Evolutionary conservation across 2,329 filamentous ascomycete genomes (phyloP).

Genomic region (Cryphonectria radicalis): DNA sequence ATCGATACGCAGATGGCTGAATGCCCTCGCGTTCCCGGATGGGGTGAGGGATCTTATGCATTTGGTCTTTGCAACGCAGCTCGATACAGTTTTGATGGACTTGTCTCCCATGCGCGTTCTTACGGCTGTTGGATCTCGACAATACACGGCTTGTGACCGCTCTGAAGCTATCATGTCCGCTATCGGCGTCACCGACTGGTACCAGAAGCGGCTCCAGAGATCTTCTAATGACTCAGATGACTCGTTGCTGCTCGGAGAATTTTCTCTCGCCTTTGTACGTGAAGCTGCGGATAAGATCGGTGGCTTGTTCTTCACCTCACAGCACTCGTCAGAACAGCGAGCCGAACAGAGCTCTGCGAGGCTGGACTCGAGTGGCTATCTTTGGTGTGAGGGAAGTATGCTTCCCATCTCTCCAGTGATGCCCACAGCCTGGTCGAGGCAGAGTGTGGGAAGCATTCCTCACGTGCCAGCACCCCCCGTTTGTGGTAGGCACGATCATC

Average conservation of each 20-base stretch:
- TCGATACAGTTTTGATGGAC: not conserved
- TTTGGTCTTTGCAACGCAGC: not conserved
- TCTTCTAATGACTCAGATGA: not conserved
- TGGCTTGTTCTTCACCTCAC: constrained; percentile 1
- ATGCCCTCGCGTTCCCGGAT: too few species aligned
- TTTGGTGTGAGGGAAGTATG: too few species aligned
- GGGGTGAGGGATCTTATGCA: not conserved
- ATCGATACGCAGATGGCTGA: too few species aligned
- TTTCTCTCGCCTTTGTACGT: constrained; percentile 9
- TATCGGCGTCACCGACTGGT: constrained; percentile 5
- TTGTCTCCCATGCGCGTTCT: constrained; percentile 7
- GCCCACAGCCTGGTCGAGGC: too few species aligned
- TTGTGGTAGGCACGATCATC: too few species aligned
- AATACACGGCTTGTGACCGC: not conserved
- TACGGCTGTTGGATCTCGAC: not conserved
- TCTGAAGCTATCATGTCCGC: constrained; percentile 9
- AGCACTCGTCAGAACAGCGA: too few species aligned
- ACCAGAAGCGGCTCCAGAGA: not conserved
- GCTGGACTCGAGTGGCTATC: too few species aligned
- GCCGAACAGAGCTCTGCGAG: too few species aligned
- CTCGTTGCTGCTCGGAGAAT: not conserved
- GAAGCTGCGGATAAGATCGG: constrained; percentile 8
- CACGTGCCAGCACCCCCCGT: too few species aligned
- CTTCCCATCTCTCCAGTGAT: too few species aligned
- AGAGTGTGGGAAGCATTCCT: too few species aligned